phyloP scores from a whole-genome alignment of 2,329 filamentous ascomycete genomes.

The Geosmithia morbida region DNA sequence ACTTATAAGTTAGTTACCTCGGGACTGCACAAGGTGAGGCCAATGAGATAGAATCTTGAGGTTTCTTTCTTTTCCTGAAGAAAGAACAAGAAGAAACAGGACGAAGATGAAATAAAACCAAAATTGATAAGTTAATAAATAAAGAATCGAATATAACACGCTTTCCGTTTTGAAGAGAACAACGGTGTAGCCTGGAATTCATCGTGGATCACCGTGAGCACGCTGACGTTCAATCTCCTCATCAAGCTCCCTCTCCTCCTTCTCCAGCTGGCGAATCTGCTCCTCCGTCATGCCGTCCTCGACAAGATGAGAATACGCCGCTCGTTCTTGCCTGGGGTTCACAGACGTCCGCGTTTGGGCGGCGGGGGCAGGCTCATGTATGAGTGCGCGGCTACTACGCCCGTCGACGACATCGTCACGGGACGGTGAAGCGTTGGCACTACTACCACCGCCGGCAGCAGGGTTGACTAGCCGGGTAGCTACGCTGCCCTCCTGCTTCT shows the following conservation, averaged over 20 bases:
- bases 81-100: too few relatives aligned
- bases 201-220: conserved; percentile 2
- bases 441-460: neutral
- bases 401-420: too few relatives aligned
- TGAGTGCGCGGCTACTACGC: too few relatives aligned
- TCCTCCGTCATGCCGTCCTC: conserved; percentile 47
- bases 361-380: neutral
- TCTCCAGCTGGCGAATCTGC: conserved; percentile 38
- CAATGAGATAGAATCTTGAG: too few relatives aligned
- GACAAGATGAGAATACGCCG: conserved; percentile 24
- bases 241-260: conserved; percentile 43
- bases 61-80: too few relatives aligned
- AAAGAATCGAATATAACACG: neutral
- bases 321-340: neutral
- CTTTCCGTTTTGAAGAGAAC: neutral
- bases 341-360: conserved; percentile 3
- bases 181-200: too few relatives aligned
- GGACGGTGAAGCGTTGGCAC: too few relatives aligned
- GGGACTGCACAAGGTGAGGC: too few relatives aligned
- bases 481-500: too few relatives aligned
- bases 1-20: too few relatives aligned
- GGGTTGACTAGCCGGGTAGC: conserved; percentile 7
- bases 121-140: too few relatives aligned
- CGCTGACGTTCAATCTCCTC: conserved; percentile 35
- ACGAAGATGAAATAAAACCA: too few relatives aligned